Percentiles rank a stretch among this genome's conserved stretches.
Evolutionary conservation across 31 red algal genomes (phyloP).

Genomic region (Bonnemaisonia californica): DNA sequence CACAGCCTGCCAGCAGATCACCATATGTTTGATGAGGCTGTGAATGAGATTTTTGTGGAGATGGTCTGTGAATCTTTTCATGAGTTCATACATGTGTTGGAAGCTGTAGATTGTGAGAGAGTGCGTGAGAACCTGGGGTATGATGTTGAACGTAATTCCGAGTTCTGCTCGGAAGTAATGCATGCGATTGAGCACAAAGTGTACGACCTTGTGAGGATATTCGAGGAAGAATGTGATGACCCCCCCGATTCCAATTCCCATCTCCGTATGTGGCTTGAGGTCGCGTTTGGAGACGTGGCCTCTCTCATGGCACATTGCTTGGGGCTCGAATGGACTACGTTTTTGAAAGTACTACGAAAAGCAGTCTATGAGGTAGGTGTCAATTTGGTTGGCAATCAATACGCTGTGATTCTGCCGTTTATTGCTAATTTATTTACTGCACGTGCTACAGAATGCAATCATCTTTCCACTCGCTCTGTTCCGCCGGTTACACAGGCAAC

Average conservation of each 20-base stretch:
- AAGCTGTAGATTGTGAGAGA: slow-evolving; percentile 2
- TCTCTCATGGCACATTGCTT: neutral
- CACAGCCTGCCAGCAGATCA: neutral
- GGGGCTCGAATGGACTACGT: slow-evolving; percentile 8
- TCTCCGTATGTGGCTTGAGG: slow-evolving; percentile 1
- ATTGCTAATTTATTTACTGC: slow-evolving; percentile 39
- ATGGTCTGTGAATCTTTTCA: slow-evolving; percentile 31
- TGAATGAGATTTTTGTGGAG: slow-evolving; percentile 8
- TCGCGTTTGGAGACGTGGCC: neutral
- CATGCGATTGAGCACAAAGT: neutral
- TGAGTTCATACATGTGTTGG: slow-evolving; percentile 26
- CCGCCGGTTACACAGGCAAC: too few relatives aligned
- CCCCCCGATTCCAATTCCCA: neutral
- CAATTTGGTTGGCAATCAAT: slow-evolving; percentile 14
- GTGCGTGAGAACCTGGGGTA: neutral
- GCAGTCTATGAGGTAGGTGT: slow-evolving; percentile 24
- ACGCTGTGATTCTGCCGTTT: slow-evolving; percentile 18
- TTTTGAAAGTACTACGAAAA: neutral
- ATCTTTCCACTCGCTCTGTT: slow-evolving; percentile 1
- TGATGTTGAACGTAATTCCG: neutral
- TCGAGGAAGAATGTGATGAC: neutral
- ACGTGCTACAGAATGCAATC: slow-evolving; percentile 7
- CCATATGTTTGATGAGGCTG: neutral
- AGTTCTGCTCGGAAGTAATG: slow-evolving; percentile 28
- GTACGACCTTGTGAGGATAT: neutral